phyloP scores from a whole-genome alignment of 805 yeast species.

The Metschnikowia shivogae region DNA sequence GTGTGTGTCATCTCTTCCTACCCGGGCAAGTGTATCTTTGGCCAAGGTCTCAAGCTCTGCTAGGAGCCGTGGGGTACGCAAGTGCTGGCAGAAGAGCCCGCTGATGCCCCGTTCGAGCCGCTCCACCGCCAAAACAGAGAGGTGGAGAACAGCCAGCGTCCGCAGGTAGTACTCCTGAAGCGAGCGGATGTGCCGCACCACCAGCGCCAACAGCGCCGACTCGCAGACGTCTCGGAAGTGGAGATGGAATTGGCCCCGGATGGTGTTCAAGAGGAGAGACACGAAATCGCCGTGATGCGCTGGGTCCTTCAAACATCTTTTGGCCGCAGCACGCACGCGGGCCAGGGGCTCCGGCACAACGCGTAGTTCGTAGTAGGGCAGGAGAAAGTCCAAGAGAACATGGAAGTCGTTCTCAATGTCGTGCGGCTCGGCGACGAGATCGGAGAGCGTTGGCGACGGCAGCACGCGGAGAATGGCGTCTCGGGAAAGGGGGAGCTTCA shows the following conservation, averaged over 20 bases:
- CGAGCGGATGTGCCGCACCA: constrained; percentile 13
- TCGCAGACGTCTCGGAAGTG: constrained; percentile 10
- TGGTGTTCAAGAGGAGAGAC: constrained; percentile 30
- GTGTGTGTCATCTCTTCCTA: background rate
- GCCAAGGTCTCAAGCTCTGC: constrained; percentile 6
- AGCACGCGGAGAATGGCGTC: constrained; percentile 7
- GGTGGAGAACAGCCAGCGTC: constrained; percentile 22
- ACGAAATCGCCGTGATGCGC: constrained; percentile 31
- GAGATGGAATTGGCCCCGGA: constrained; percentile 20
- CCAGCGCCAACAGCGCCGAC: background rate
- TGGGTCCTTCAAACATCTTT: constrained; percentile 34
- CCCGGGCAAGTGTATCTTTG: background rate
- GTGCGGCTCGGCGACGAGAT: constrained; percentile 11
- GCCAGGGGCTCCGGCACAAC: constrained; percentile 26
- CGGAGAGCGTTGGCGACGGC: constrained; percentile 13
- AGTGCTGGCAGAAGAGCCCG: constrained; percentile 22
- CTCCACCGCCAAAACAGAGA: constrained; percentile 18
- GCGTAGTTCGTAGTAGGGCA: constrained; percentile 25
- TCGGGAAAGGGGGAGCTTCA: constrained; percentile 6
- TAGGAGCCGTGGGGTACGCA: constrained; percentile 11
- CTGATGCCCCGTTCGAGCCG: constrained; percentile 28
- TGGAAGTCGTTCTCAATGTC: constrained; percentile 36
- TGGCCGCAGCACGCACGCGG: constrained; percentile 34
- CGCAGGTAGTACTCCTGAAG: constrained; percentile 24
- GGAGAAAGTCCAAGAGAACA: constrained; percentile 30